Evolutionary conservation across 495 filamentous ascomycete genomes (phyloP), one percentile per base, ranked within the genome.

Genomic region (Penicillium arizonense): DNA sequence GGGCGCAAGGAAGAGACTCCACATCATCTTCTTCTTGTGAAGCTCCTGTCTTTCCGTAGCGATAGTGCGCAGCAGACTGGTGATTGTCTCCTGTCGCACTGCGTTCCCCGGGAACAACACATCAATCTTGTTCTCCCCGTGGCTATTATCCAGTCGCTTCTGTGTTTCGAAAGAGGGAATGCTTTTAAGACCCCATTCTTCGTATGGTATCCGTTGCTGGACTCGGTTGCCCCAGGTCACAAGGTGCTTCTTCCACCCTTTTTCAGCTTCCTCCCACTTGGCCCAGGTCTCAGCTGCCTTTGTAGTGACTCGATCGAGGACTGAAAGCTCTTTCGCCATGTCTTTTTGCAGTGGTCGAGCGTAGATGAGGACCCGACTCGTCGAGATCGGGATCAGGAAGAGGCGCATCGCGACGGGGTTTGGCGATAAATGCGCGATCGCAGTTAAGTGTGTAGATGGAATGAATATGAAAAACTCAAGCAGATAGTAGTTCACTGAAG

Each of bases 151-250:
- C 39, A 82, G 73, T 55, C 78, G 77, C 42, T 82, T 77, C 50
- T 84, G 82, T 33, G 82, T 76, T 23, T 82, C 91, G 48, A 96
- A 74, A 30, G 94, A 88, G 3, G 94, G 94, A 34, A 98, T 87
- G 47, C 90, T 93, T 72, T 97, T 97, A 42, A 98, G 74, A 0
- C 90, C 93, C 87, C 94, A 99, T 87, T 99, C 94, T 72, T 97
- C 89, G 67, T 87, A 96, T 2, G 93, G 90, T 58, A 99, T 92
- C 36, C 90, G 82, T 61, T 87, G 87, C 45, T 97, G 80, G 9
- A 88, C 80, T 24, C 82, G 77, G 74, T 97, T 97, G 24, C 95
- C 94, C 67, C 92, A 94, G 46, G 77, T 77, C 18, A 92, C 92
- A 26, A 96, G 76, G 52, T 79, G 81, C 56, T 88, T 90, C 72